A percentile compares a stretch with the other conserved stretches of the same genome.
These are phyloP conservation scores for Termitomyces sp. DNA, from an alignment of 768 basidiomycete genomes.

Conservation along the genomic window DNA sequence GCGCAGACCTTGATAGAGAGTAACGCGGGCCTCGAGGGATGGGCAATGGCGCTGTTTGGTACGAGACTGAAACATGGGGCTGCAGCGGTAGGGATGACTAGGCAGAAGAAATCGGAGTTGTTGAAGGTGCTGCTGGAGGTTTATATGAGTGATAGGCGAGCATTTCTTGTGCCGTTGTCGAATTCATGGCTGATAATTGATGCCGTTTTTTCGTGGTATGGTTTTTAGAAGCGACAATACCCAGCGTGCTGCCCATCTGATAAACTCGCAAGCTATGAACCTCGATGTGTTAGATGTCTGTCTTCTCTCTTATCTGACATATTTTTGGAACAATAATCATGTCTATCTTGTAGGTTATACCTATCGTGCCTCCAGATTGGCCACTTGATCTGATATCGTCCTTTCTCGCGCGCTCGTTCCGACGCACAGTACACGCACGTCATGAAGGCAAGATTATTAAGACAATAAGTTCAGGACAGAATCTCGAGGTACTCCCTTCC, in stretches of 20 bases:
- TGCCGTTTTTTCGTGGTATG: background rate
- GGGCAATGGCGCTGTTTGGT: constrained; percentile 44
- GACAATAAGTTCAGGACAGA: constrained; percentile 73
- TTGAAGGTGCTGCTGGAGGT: constrained; percentile 73
- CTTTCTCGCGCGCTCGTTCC: constrained; percentile 76
- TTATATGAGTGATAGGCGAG: constrained; percentile 76
- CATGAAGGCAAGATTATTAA: constrained; percentile 77
- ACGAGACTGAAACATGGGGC: constrained; percentile 20
- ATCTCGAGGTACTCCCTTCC: constrained; percentile 49
- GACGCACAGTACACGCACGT: constrained; percentile 63
- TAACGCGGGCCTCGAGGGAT: constrained; percentile 39
- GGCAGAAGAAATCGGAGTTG: constrained; percentile 48
- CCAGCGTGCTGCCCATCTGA: constrained; percentile 58
- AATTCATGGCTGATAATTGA: no score
- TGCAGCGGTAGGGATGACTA: constrained; percentile 17
- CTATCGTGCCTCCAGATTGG: constrained; percentile 71
- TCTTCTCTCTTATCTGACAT: constrained; percentile 1
- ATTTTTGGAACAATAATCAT: background rate
- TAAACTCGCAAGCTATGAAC: constrained; percentile 77
- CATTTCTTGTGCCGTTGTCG: no score
- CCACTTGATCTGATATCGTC: constrained; percentile 65
- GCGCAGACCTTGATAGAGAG: constrained; percentile 49
- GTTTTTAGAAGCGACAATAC: constrained; percentile 43
- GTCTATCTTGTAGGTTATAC: constrained; percentile 42
- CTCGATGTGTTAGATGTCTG: constrained; percentile 76